phyloP scores from a whole-genome alignment of 2,329 filamentous ascomycete genomes.

The Ophiocordyceps polyrhachis-furcata region DNA sequence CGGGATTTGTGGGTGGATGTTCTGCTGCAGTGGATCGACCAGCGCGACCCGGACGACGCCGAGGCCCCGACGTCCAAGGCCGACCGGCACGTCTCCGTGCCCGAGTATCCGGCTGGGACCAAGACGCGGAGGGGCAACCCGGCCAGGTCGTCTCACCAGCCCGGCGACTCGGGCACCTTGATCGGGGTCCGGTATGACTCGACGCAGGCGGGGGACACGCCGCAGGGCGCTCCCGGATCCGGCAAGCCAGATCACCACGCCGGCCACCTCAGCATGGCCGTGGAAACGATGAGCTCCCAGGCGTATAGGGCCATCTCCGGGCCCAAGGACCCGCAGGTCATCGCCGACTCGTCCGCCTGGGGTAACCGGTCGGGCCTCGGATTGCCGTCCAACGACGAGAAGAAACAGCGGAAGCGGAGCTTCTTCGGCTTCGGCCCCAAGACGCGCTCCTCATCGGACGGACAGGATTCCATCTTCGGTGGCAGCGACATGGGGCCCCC shows the following conservation, averaged over 20 bases:
- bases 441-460: constrained; percentile 37
- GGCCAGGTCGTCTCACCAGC: constrained; percentile 16
- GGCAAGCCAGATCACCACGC: constrained; percentile 15
- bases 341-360: constrained; percentile 69
- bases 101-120: constrained; percentile 6
- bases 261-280: constrained; percentile 9
- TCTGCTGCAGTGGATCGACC: constrained; percentile 75
- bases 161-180: constrained; percentile 24
- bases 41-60: constrained; percentile 37
- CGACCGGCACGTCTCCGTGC: constrained; percentile 20
- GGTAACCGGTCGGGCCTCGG: constrained; percentile 51
- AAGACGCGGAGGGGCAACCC: constrained; percentile 15
- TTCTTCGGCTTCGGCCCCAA: constrained; percentile 52
- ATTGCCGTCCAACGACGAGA: constrained; percentile 44
- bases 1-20: constrained; percentile 88
- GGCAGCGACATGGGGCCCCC: constrained; percentile 26
- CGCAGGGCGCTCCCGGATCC: constrained; percentile 21
- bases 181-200: constrained; percentile 41
- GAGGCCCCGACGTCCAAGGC: constrained; percentile 13
- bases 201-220: constrained; percentile 31
- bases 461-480: constrained; percentile 35
- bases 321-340: constrained; percentile 67
- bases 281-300: constrained; percentile 19
- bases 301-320: constrained; percentile 48
- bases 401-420: constrained; percentile 63